Conservation (phyloP, 148 eudicot species). For the Nyssa sinensis region DNA sequence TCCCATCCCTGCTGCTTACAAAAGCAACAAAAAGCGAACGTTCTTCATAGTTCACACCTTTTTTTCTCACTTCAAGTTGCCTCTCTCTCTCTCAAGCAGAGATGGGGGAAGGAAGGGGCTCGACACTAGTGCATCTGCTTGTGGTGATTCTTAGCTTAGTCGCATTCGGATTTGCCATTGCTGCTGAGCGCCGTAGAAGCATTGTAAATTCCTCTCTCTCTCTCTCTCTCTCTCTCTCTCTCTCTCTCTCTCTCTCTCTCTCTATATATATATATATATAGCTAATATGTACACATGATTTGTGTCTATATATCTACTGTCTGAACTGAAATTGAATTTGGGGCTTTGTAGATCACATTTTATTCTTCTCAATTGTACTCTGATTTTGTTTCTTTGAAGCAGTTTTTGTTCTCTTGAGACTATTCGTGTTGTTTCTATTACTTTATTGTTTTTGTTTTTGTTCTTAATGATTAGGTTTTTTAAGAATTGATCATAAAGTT, state of each 20-base stretch:
- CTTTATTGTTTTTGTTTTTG: not conserved
- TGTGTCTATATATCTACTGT: not conserved
- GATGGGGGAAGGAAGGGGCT: constrained; percentile 67
- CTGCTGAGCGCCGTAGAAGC: constrained; percentile 88
- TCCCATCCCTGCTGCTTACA: too few relatives aligned
- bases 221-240: too few relatives aligned
- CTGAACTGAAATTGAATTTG: not conserved
- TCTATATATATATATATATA: not conserved
- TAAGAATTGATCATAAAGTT: not conserved
- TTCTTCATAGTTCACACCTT: too few relatives aligned
- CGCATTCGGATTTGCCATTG: constrained; percentile 76
- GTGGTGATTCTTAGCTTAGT: constrained; percentile 52
- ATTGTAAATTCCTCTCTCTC: too few relatives aligned
- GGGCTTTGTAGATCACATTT: constrained; percentile 7
- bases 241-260: constrained; percentile 9
- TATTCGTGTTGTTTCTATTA: not conserved
- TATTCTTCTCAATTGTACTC: not conserved
- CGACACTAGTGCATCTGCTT: constrained; percentile 53
- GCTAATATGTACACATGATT: too few relatives aligned
- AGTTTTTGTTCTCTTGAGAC: not conserved
- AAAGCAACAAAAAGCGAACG: too few relatives aligned
- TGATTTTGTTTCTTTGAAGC: not conserved
- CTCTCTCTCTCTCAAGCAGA: not conserved
- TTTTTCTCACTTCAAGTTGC: too few relatives aligned
- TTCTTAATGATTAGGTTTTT: constrained; percentile 5